Conservation (phyloP, 2,329 filamentous ascomycete genomes). For the Claviceps sp. region DNA sequence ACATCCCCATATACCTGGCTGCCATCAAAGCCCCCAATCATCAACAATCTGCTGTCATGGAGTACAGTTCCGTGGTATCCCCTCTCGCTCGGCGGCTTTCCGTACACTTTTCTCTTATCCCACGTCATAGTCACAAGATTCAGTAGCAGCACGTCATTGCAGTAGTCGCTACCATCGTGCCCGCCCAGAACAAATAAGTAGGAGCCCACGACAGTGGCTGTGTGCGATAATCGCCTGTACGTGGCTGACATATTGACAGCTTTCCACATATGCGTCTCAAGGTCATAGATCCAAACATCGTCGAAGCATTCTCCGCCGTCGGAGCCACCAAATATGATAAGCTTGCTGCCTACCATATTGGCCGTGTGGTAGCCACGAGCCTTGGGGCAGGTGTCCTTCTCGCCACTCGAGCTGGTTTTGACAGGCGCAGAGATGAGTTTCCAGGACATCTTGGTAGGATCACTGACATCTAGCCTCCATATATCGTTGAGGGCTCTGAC, state of each 20-base stretch:
- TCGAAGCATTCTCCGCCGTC: conserved; percentile 61
- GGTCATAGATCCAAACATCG: conserved; percentile 61
- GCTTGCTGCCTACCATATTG: conserved; percentile 59
- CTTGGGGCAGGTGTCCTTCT: conserved; percentile 37
- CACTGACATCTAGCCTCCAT: conserved; percentile 57
- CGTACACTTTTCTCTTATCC: conserved; percentile 54
- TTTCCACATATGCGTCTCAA: conserved; percentile 48
- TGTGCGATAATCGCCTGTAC: conserved; percentile 54
- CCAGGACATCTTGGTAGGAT: conserved; percentile 56
- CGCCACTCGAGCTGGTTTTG: conserved; percentile 14
- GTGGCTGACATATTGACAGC: conserved; percentile 43
- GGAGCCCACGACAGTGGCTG: conserved; percentile 54
- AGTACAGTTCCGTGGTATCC: conserved; percentile 55
- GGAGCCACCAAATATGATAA: conserved; percentile 58
- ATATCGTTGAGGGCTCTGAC: conserved; percentile 59
- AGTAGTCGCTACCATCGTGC: conserved; percentile 57
- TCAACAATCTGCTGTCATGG: conserved; percentile 49
- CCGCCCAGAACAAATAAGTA: conserved; percentile 59
- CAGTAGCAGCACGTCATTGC: conserved; percentile 52
- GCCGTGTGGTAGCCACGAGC: conserved; percentile 58
- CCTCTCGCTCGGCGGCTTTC: conserved; percentile 45
- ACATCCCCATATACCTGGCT: conserved; percentile 55
- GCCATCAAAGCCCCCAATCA: conserved; percentile 57
- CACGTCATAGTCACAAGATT: conserved; percentile 64
- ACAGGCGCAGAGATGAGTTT: conserved; percentile 43